A percentile compares a stretch with the other conserved stretches of the same genome.
phyloP scores from a whole-genome alignment of 2,329 filamentous ascomycete genomes.

The Purpureocillium lavendulum region DNA sequence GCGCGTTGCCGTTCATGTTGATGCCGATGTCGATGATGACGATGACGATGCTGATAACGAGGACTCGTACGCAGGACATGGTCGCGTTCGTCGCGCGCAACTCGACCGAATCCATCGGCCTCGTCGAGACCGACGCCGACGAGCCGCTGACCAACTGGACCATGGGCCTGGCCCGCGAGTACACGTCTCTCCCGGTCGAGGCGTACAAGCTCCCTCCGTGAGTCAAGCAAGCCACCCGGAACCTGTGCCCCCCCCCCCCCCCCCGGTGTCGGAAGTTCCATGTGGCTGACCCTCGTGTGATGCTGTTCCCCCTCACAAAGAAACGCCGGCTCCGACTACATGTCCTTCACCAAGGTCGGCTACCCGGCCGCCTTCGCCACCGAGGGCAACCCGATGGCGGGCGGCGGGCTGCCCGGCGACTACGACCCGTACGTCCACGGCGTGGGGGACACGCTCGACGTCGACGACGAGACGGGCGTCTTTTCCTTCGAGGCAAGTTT shows the following conservation, averaged over 20 bases:
- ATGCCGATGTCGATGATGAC: constrained; percentile 51
- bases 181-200: constrained; percentile 24
- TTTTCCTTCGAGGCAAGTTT: constrained; percentile 28
- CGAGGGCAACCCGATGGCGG: constrained; percentile 25
- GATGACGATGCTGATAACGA: no score
- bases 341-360: constrained; percentile 29
- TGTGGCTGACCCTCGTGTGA: no score
- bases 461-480: constrained; percentile 26
- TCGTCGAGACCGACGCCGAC: constrained; percentile 29
- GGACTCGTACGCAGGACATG: constrained; percentile 32
- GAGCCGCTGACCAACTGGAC: constrained; percentile 26
- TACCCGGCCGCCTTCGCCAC: constrained; percentile 29
- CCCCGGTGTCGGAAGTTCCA: no score
- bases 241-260: no score
- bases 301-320: constrained; percentile 7
- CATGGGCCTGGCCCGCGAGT: constrained; percentile 22
- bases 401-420: constrained; percentile 19
- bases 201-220: constrained; percentile 22
- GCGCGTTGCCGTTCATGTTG: no score
- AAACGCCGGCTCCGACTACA: constrained; percentile 30
- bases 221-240: no score
- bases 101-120: constrained; percentile 28
- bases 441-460: constrained; percentile 25
- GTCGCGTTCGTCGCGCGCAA: constrained; percentile 27
- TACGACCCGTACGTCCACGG: constrained; percentile 30